Evolutionary conservation across 2,329 filamentous ascomycete genomes (phyloP).

Genomic region (Penicillium digitatum): DNA sequence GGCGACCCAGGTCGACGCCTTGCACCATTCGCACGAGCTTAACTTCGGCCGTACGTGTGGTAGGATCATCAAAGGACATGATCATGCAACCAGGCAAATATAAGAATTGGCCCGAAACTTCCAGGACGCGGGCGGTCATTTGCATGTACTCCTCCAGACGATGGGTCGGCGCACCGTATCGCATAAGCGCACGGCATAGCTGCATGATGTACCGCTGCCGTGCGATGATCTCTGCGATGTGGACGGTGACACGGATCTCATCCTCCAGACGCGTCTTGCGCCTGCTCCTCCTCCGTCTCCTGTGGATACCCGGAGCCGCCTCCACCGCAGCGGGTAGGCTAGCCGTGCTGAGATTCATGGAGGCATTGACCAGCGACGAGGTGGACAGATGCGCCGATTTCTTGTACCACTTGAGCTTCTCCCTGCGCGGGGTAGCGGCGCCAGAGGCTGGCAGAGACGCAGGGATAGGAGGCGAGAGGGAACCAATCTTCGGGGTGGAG

Average conservation of each 20-base stretch:
- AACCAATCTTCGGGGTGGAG: constrained; percentile 27
- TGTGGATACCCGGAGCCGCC: constrained; percentile 12
- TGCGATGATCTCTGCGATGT: constrained; percentile 66
- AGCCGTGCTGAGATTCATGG: constrained; percentile 36
- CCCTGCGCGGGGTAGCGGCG: constrained; percentile 33
- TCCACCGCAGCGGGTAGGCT: constrained; percentile 30
- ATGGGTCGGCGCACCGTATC: constrained; percentile 88
- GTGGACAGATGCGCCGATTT: constrained; percentile 38
- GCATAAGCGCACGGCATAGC: constrained; percentile 83
- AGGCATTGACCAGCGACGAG: constrained; percentile 37
- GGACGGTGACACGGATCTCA: constrained; percentile 58
- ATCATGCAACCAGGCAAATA: constrained; percentile 96
- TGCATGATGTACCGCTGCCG: constrained; percentile 81
- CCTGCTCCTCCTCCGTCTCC: constrained; percentile 23
- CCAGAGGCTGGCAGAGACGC: constrained; percentile 27
- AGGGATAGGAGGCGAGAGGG: constrained; percentile 18
- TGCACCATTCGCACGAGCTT: constrained; percentile 45
- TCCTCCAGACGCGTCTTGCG: constrained; percentile 42
- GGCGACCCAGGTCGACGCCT: constrained; percentile 45
- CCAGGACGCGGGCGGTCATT: constrained; percentile 81
- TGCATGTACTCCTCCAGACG: constrained; percentile 86
- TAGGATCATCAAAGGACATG: constrained; percentile 69
- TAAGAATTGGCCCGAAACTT: constrained; percentile 85
- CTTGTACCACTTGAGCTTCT: constrained; percentile 44
- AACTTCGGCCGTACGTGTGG: constrained; percentile 48